Evolutionary conservation across 805 yeast genomes (phyloP).

Genomic region (Candida sithepensis): DNA sequence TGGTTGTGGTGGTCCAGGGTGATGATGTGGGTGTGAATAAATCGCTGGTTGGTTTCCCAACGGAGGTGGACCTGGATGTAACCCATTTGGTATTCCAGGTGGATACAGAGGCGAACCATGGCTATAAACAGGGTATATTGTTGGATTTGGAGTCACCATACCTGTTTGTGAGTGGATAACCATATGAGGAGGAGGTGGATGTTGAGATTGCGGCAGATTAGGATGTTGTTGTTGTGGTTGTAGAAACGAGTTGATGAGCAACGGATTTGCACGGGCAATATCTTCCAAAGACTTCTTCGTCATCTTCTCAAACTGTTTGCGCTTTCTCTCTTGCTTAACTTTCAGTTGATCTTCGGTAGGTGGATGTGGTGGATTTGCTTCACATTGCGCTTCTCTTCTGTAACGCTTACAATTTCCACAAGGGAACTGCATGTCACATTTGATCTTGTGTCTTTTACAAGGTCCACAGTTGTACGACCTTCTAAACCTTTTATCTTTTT

Average conservation of each 20-base stretch:
- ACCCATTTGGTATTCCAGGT: too few species aligned
- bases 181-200: too few species aligned
- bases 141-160: too few species aligned
- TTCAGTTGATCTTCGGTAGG: conserved; percentile 19
- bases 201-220: too few species aligned
- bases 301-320: conserved; percentile 10
- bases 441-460: conserved; percentile 49
- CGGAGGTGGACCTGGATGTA: too few species aligned
- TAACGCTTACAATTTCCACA: conserved; percentile 7
- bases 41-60: too few species aligned
- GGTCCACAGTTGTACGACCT: conserved; percentile 57
- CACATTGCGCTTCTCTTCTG: conserved; percentile 11
- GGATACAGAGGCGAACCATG: too few species aligned
- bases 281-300: not conserved
- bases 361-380: conserved; percentile 18
- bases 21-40: too few species aligned
- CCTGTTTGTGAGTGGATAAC: not conserved
- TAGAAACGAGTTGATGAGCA: not conserved
- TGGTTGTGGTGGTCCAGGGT: too few species aligned
- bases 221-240: too few species aligned
- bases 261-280: not conserved
- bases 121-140: too few species aligned
- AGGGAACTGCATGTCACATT: conserved; percentile 40
- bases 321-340: conserved; percentile 12
- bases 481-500: conserved; percentile 34